Evolutionary conservation across 768 basidiomycete genomes (phyloP), one percentile per base, ranked within the genome.

Genomic region (Cytidiella melzeri): DNA sequence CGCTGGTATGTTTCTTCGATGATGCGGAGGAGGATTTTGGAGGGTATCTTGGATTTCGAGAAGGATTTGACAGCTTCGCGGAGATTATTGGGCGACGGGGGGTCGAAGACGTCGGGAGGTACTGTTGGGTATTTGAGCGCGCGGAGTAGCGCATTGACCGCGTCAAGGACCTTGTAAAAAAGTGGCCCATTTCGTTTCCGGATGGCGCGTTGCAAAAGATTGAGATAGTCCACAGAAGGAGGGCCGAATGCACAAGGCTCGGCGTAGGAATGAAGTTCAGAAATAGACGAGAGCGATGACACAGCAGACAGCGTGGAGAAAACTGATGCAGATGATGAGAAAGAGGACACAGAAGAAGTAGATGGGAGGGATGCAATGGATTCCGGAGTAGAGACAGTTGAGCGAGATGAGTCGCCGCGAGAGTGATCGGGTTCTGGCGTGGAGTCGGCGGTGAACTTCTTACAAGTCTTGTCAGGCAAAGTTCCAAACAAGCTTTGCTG

Each of bases 1-100:
- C 96, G 81, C 61, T 97, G 92, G 60, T 99, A 98, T 30, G 84
- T 88, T 70, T 97, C 92, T 39, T 93, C 92, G 45, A 88, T 74
- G 42, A 95, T 77, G 37, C 85, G 82, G 69, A 82, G 74, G 50
- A 87, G 71, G 2, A 93, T 77, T 27, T 77, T 73, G 41, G 80
- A 71, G 0, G 83, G 86, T 23, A 93, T 61, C 3, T 79, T 81
- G 1, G 59, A 68, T 18, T 68, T 58, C 0, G 66, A 67, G 84
- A 84, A 87, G 0, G 66, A 57, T 34, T 69, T 64, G 4, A 82
- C 69, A 1, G 67, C 63, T 18, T 70, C 63, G 61, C 70, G 77
- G 12, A 89, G 63, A 1, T 67, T 53, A 53, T 87, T 86, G 3
- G 64, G 66, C 1, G 68, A 66, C 0, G 66, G 51, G 0, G 73